Percentiles rank a stretch among this genome's conserved stretches.
phyloP scores from a whole-genome alignment of 2,329 filamentous ascomycete species.

The Ophiosphaerella narmari region DNA sequence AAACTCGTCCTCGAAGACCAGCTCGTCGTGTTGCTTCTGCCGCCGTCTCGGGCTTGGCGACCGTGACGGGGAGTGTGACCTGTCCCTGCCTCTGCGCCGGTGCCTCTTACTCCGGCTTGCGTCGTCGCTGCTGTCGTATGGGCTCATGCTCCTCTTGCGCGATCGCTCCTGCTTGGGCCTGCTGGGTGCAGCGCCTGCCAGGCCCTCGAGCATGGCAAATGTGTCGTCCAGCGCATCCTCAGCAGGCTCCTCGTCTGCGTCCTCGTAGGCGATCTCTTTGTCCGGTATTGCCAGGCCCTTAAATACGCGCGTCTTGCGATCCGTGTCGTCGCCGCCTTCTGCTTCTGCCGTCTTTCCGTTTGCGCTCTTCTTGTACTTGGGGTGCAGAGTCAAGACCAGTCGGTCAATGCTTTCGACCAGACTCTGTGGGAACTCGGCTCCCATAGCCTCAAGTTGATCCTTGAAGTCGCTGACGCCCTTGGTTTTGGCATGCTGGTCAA shows the following conservation, averaged over 20 bases:
- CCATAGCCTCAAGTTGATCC: conserved; percentile 72
- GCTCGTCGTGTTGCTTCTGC: conserved; percentile 55
- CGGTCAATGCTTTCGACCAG: conserved; percentile 91
- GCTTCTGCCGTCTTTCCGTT: conserved; percentile 44
- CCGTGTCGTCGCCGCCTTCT: conserved; percentile 59
- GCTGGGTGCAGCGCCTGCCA: conserved; percentile 60
- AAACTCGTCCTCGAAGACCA: conserved; percentile 64
- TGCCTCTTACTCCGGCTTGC: conserved; percentile 50
- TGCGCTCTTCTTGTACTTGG: conserved; percentile 70
- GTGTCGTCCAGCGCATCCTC: conserved; percentile 87
- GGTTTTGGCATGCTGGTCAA: conserved; percentile 83
- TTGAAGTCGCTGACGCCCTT: conserved; percentile 74
- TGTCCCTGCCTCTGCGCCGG: conserved; percentile 55
- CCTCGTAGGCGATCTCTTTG: conserved; percentile 61
- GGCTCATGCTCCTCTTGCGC: conserved; percentile 65
- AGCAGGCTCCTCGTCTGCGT: conserved; percentile 52
- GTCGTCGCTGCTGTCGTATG: conserved; percentile 52
- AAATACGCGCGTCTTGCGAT: conserved; percentile 86
- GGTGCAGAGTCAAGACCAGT: conserved; percentile 85
- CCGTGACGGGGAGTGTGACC: conserved; percentile 58
- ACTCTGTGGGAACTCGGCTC: conserved; percentile 82
- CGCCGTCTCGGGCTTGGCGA: conserved; percentile 55
- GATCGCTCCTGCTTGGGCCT: conserved; percentile 52
- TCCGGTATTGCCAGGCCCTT: conserved; percentile 88
- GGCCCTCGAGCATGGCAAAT: conserved; percentile 83